Conservation (phyloP, 495 filamentous ascomycete genomes). For the Xylaria nigripes region DNA sequence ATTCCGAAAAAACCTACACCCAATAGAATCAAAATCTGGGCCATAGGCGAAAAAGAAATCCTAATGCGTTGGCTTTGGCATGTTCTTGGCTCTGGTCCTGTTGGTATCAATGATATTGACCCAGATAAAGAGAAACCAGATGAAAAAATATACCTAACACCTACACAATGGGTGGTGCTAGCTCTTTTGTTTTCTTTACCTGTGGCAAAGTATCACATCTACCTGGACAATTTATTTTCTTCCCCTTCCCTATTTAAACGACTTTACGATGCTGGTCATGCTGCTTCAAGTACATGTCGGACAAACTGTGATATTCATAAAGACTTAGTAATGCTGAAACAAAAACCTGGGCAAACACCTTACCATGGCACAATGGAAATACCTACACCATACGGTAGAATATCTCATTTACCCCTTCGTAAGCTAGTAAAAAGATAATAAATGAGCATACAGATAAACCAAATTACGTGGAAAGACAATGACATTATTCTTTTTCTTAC, state of each 20-base stretch:
- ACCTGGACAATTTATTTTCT: not conserved
- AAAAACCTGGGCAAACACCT: not conserved
- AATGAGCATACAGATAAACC: not conserved
- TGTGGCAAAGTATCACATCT: not conserved
- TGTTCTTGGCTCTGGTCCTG: not conserved
- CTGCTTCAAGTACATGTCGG: not conserved
- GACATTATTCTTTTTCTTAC: not conserved
- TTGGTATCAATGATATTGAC: not conserved
- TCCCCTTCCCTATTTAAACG: not conserved
- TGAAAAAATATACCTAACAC: not conserved
- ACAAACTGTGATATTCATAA: not conserved
- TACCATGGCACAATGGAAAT: not conserved
- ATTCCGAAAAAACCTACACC: not conserved
- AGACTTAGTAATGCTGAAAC: not conserved
- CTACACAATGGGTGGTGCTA: not conserved
- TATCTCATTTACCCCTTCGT: not conserved
- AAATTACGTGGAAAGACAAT: not conserved
- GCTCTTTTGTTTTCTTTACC: not conserved
- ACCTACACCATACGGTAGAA: not conserved
- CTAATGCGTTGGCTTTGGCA: not conserved
- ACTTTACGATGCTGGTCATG: not conserved
- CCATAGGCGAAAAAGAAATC: not conserved
- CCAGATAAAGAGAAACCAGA: not conserved
- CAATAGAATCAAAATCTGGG: not conserved
- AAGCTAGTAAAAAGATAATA: too few relatives aligned